Evolutionary conservation across 371 early-diverging fungal genomes (phyloP).

Genomic region (Zychaea mexicana): DNA sequence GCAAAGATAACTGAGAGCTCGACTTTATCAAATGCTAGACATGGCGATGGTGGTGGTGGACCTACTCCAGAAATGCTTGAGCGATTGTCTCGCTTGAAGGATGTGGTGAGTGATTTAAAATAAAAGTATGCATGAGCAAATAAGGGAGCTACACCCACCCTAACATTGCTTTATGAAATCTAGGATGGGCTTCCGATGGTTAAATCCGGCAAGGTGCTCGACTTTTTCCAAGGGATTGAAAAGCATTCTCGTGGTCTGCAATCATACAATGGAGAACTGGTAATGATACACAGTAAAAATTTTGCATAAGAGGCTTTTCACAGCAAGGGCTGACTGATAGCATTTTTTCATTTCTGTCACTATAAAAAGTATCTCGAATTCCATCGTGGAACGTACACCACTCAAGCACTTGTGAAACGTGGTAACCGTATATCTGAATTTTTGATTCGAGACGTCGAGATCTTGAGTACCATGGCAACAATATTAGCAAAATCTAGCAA

Average conservation of each 20-base stretch:
- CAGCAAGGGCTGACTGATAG: too few relatives aligned
- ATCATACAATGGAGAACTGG: conserved; percentile 92
- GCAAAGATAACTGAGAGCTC: background rate
- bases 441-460: conserved; percentile 84
- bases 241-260: conserved; percentile 68
- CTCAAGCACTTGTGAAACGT: conserved; percentile 85
- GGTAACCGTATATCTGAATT: conserved; percentile 87
- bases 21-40: conserved; percentile 24
- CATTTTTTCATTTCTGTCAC: background rate
- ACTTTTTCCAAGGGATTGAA: conserved; percentile 81
- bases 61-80: conserved; percentile 88
- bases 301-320: background rate
- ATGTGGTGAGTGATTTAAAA: conserved; percentile 52
- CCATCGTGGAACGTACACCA: conserved; percentile 96
- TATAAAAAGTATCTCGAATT: conserved; percentile 73
- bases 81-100: conserved; percentile 72
- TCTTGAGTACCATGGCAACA: conserved; percentile 57
- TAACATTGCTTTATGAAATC: too few relatives aligned
- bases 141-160: too few relatives aligned
- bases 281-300: conserved; percentile 23
- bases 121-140: too few relatives aligned
- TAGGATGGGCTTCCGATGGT: conserved; percentile 78
- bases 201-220: conserved; percentile 72
- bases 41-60: conserved; percentile 98
- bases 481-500: background rate